Evolutionary conservation across 768 basidiomycete species (phyloP), one percentile per base, ranked within the genome.

Genomic region (Scleroderma bovista): DNA sequence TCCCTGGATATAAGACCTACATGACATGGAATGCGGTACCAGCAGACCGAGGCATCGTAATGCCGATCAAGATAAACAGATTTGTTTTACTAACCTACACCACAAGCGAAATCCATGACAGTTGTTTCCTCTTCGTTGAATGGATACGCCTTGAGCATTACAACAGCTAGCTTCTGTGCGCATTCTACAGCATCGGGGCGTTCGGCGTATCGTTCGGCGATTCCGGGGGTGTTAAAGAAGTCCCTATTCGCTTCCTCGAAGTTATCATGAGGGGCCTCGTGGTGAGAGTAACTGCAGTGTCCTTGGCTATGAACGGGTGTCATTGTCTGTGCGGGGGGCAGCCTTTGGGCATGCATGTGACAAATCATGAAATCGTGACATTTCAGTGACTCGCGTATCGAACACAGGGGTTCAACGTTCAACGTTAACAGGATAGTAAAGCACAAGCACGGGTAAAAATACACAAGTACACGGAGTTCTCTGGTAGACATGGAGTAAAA

Each of bases 91-190:
- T 33, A 50, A 83, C 84, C 87, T 52, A 78, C 78, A 12, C 86
- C 86, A 60, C 87, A 89, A 5, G 87, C 87, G 58, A 77, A 89
- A 56, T 89, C 88, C 75, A 90, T 71, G 16, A 84, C 71, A 6
- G 65, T 70, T 6, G 86, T 88, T 6, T 56, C 58, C 24, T 79
- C 73, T 39, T 77, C 76, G 47, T 81, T 70, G 56, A 89, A 83
- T 0, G 68, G 53, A 53, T 76, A 78, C 2, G 55, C 57, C 33
- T 61, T 44, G n/a, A 53, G 39, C 51, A 76, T 70, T 2, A 60
- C 64, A 15, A 44, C 47, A 0, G 60, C 64, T 16, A 65, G 48
- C 16, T 52, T 51, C 32, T 56, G 52, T 0, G 70, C 62, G 11
- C 56, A 46, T 48, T 58, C 46, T 4, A 55, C 46, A 10, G 51